phyloP scores from a whole-genome alignment of 495 filamentous ascomycete species.

The Rhypophila decipiens region DNA sequence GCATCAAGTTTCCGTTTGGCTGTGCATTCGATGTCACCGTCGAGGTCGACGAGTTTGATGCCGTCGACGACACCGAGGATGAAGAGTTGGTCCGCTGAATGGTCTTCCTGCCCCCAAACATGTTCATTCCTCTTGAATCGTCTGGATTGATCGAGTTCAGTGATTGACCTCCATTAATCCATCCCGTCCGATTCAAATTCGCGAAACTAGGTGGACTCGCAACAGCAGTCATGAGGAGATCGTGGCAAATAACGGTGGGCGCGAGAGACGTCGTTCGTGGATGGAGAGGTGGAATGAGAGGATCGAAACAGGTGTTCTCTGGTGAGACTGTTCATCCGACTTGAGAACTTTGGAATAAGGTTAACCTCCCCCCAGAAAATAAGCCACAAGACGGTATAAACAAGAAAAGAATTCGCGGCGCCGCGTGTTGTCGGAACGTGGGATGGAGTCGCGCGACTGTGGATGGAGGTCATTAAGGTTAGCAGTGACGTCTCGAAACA shows the following conservation, averaged over 20 bases:
- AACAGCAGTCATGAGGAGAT: constrained; percentile 84
- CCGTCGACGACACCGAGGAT: constrained; percentile 69
- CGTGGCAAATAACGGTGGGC: constrained; percentile 14
- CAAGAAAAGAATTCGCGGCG: not conserved
- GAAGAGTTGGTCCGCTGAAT: constrained; percentile 82
- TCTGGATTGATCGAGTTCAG: constrained; percentile 78
- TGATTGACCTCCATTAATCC: constrained; percentile 69
- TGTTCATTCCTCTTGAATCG: constrained; percentile 65
- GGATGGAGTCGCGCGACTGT: not conserved
- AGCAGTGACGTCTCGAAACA: not conserved
- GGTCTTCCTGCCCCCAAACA: constrained; percentile 81
- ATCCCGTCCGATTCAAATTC: constrained; percentile 55
- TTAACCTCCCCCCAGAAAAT: no score
- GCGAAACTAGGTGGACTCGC: constrained; percentile 87
- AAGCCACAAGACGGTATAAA: not conserved
- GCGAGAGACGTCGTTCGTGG: constrained; percentile 11
- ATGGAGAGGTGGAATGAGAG: no score
- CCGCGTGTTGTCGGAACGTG: not conserved
- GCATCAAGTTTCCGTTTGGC: constrained; percentile 26
- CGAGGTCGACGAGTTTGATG: constrained; percentile 57
- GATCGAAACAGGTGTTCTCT: no score
- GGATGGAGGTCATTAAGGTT: not conserved
- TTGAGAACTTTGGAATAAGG: no score
- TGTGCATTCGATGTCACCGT: constrained; percentile 42
- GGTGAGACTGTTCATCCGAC: no score